These are phyloP conservation scores for Withania somnifera DNA, from an alignment of 305 asterid genomes.

Conservation along the genomic window DNA sequence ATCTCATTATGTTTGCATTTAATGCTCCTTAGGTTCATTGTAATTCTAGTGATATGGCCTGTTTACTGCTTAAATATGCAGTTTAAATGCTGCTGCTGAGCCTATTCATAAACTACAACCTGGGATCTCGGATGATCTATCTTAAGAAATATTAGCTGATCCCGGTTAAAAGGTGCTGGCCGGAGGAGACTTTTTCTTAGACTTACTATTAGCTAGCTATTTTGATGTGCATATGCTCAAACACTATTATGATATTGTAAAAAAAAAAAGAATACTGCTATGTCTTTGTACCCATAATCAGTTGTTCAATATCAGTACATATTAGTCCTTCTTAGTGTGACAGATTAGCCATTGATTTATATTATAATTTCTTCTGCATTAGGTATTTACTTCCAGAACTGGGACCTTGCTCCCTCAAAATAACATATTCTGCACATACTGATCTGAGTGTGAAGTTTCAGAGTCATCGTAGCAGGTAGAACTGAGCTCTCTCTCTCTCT, in stretches of 20 bases:
- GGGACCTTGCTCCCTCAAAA: slow-evolving; percentile 55
- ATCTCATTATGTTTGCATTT: slow-evolving; percentile 8
- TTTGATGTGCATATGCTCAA: not conserved
- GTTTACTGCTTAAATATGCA: not conserved
- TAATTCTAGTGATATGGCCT: not conserved
- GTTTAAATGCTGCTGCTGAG: not conserved
- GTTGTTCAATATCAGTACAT: not conserved
- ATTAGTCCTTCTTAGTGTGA: not conserved
- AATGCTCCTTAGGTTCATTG: not conserved
- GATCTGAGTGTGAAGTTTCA: slow-evolving; percentile 65
- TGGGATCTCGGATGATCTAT: not conserved
- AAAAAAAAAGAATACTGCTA: not conserved
- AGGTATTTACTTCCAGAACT: slow-evolving; percentile 65
- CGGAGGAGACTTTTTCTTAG: not conserved
- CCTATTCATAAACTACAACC: not conserved
- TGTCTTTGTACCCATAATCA: not conserved
- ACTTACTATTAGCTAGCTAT: not conserved
- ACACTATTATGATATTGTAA: not conserved
- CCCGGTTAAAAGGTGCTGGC: not conserved
- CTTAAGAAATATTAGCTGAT: not conserved
- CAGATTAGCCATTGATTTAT: not conserved
- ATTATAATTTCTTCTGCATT: not conserved
- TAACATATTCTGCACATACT: slow-evolving; percentile 66
- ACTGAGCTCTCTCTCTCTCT: not conserved
- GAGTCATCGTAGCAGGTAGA: slow-evolving; percentile 69